phyloP scores from a whole-genome alignment of 169 alveolate species.

The Babesia gibsoni region DNA sequence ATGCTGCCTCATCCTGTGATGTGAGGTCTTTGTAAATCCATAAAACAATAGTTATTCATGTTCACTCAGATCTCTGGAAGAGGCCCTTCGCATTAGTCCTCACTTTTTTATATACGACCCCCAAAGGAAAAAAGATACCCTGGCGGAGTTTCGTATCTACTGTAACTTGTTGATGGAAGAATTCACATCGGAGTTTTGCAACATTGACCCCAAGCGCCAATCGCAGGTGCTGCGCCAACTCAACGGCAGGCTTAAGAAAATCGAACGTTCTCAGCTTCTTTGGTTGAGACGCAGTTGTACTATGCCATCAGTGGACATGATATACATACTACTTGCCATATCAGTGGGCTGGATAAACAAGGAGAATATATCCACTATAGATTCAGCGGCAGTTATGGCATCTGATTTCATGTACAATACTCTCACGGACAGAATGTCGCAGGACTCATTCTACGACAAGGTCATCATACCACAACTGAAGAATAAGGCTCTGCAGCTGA shows the following conservation, averaged over 20 bases:
- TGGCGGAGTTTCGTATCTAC: conserved; percentile 56
- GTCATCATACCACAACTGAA: conserved; percentile 34
- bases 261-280: conserved; percentile 34
- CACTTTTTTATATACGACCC: conserved; percentile 58
- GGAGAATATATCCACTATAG: conserved; percentile 38
- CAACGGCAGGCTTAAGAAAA: conserved; percentile 28
- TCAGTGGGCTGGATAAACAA: conserved; percentile 39
- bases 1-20: too few species aligned
- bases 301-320: conserved; percentile 51
- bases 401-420: conserved; percentile 56
- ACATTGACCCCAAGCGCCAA: conserved; percentile 41
- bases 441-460: conserved; percentile 58
- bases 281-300: conserved; percentile 52
- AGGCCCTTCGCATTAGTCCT: conserved; percentile 60
- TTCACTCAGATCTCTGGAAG: conserved; percentile 45
- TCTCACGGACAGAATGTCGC: conserved; percentile 44
- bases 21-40: too few species aligned
- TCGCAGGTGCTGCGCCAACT: conserved; percentile 42
- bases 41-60: not conserved
- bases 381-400: conserved; percentile 23
- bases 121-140: conserved; percentile 27
- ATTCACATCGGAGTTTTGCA: conserved; percentile 56
- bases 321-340: conserved; percentile 46
- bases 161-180: conserved; percentile 61
- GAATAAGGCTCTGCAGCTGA: conserved; percentile 33